Evolutionary conservation across 495 filamentous ascomycete species (phyloP), one percentile per base, ranked within the genome.

Genomic region (Ascodesmis nigricans): DNA sequence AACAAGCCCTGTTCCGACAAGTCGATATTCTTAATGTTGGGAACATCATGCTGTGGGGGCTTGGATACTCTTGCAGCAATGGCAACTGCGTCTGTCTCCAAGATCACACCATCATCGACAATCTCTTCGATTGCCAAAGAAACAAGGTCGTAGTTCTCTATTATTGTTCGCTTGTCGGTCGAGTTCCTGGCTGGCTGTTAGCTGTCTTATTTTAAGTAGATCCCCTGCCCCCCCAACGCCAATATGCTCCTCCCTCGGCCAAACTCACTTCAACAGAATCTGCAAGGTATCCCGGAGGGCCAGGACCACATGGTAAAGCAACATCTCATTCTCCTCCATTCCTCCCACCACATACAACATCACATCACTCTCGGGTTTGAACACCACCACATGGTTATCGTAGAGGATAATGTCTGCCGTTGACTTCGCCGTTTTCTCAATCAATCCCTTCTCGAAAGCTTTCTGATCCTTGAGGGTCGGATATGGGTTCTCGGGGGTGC

Each of bases 301-400:
- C 36, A 93, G 55, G 28, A 93, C 67, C 11, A 91, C 83, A 49
- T 82, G 87, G 59, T 90, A 95, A 32, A 99, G 64, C 55, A 99
- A 56, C 14, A 99, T 78, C 59, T 99, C 87, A 53, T 92, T 99
- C 61, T 99, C 87, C 18, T 93, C 82, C 5, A 73, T 66, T 29
- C 78, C 72, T 17, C 82, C 82, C 5, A 97, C 78, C 17, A 93
- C 82, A 53, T 92, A 97, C 35, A 97, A 64, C 71, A 91, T 90
- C 18, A 99, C 80, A 56, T 99, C 87, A 44, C 76, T 78, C 63
- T 97, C 87, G 58, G 73, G 74, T 69, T 95, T 95, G 65, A 91
- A 99, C 21, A 95, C 78, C 21, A 95, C 81, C 21, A 95, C 69
- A 43, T 77, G 71, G 58, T 79, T 80, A 56, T 95, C 87, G 60